Base-by-base conservation (phyloP, 352 stramenopile genomes). In the Phytophthora kernoviae region DNA sequence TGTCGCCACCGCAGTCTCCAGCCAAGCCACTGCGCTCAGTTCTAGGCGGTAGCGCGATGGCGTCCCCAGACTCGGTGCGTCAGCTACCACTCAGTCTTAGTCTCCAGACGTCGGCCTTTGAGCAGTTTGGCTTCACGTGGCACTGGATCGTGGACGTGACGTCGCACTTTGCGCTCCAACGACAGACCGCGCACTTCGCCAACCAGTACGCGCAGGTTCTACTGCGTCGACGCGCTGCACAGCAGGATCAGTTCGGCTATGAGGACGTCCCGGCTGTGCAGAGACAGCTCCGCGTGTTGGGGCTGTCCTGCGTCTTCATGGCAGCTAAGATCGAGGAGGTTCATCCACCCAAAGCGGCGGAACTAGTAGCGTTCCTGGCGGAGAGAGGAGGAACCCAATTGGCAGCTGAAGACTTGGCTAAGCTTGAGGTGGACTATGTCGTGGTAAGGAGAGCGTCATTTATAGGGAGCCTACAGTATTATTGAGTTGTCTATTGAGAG, bases 321-420 rank as follows among this genome's bases (percentile, higher is more conserved):
- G 84, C 84, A n/a, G 81, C 81, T 43, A 93, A 93, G 76, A 93
- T 93, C 51, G 84, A 93, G 60, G 84, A 93, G 48, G 81, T 93
- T 11, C 80, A 91, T 39, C 84, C 84, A 18, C 84, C 84, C 21
- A 93, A 93, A 58, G 78, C 78, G 0, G 75, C 74, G 5, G 84
- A 93, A 24, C 66, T 93, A n/a, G 80, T 77, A 5, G 63, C 73
- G 20, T 91, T 76, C 61, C 67, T 89, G 46, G 74, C 78, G 14
- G 70, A 89, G 20, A 65, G 75, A 24, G 79, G 81, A 11, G 69
- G 50, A 8, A 67, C 81, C 12, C 64, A 70, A 36, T 63, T 81
- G 52, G 65, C 75, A 15, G 56, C 57, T 0, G 74, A 90, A 24
- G 81, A 90, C 43, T 61, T 93, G 41, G 72, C 86, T 11, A 73